Base-by-base conservation (phyloP, 2,329 filamentous ascomycete species). In the Xylaria sp. region DNA sequence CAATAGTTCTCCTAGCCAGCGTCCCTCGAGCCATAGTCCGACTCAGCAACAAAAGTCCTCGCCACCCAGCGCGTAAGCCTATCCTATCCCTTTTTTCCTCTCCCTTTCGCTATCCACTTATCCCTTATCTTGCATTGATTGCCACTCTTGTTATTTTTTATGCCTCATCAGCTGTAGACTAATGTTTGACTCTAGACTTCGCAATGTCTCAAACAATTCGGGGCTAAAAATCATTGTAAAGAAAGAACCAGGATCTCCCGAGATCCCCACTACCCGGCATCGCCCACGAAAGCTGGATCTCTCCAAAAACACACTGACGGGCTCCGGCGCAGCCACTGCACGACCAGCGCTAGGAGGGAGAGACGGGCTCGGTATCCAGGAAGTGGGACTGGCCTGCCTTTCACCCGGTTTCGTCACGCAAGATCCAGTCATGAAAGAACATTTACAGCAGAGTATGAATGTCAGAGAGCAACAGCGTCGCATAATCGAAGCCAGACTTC, bases 341-440 rank as follows among this genome's bases (percentile, higher is more conserved):
- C 89, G 93, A 46, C 91, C 93, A 33, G 88, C 91, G 44, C 84
- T 97, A 81, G 96, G 93, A 9, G 91, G 90, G 28, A 88, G 93
- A 74, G 93, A 97, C 54, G 88, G 90, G 26, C 83, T 96, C 44
- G 92, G 87, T 49, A 95, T 98, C 77, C 94, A 97, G 76, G 93
- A 97, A 80, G 92, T 98, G 31, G 96, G 96, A 66, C 86, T 98
- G 65, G 95, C 95, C 49, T 99, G 96, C 77, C 85, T 99, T 64
- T 98, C 96, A 2, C 96, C 96, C 0, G 96, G 96, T 63, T 98
- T 99, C 77, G 90, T 97, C 73, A 98, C 96, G 17, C 93, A 98
- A 75, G 94, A 99, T 80, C 95, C 96, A n/a, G 88, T 92, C 23
- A 97, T 97, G 93, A 91, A 96, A 78, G 93, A 97, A 81, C 94